Percentiles rank a stretch among this genome's conserved stretches.
Conservation (phyloP, 345 rosid genomes). For the Diplotaxis tenuifolia region DNA sequence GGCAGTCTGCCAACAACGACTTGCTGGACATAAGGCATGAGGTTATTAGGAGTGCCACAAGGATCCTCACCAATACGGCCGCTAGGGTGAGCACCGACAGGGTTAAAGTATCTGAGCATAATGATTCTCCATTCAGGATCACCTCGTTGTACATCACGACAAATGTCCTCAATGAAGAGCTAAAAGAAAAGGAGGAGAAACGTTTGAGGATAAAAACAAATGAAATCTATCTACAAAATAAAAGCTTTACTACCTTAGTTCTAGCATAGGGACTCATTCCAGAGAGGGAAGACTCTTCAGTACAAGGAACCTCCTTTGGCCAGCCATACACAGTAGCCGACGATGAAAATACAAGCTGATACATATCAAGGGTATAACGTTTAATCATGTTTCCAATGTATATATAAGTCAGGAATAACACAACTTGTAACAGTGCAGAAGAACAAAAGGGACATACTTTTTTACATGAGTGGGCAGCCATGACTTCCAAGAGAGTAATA, state of each 20-base stretch:
- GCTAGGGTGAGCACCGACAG: constrained; percentile 97
- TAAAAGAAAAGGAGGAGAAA: constrained; percentile 32
- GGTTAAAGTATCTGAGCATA: constrained; percentile 93
- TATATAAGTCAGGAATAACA: too few species aligned
- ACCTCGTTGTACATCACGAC: constrained; percentile 65
- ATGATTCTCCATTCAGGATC: constrained; percentile 89
- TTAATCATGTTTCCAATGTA: too few species aligned
- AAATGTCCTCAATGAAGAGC: constrained; percentile 94
- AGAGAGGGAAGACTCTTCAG: constrained; percentile 72
- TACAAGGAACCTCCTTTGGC: constrained; percentile 95
- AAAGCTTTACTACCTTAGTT: constrained; percentile 59
- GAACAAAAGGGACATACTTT: constrained; percentile 58
- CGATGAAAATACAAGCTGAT: constrained; percentile 96
- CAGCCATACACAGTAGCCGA: constrained; percentile 99
- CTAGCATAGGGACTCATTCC: constrained; percentile 91
- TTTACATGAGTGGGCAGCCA: constrained; percentile 85
- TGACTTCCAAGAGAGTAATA: constrained; percentile 78
- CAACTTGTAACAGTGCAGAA: too few species aligned
- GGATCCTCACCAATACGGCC: constrained; percentile 98
- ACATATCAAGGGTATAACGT: too few species aligned
- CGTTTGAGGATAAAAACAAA: background rate
- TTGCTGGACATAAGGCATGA: constrained; percentile 99
- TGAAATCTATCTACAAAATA: background rate
- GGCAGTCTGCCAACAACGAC: constrained; percentile 92
- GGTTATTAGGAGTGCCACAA: constrained; percentile 91